Evolutionary conservation across 306 rosid species (phyloP), one percentile per base, ranked within the genome.

Genomic region (Quercus cerris): DNA sequence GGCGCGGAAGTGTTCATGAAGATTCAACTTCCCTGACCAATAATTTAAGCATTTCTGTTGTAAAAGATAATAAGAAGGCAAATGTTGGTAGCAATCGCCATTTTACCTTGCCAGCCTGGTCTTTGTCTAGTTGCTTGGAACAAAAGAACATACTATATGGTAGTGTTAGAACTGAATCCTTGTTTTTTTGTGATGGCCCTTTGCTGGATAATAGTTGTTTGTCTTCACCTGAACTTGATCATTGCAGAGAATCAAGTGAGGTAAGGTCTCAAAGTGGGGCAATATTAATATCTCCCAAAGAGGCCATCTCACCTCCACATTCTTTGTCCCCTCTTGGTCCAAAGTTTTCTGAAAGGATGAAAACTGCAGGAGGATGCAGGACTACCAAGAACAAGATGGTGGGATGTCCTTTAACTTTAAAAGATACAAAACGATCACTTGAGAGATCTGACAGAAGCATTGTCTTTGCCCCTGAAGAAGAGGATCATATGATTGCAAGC

Each of bases 251-350:
- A 76, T 51, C 78, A n/a, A 84, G 85, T 82, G 54, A 78, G 51
- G 33, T 82, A 57, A 81, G 76, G 77, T 23, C 85, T 63, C 88
- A 75, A 52, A 82, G 86, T 63, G 85, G 86, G 63, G 64, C 77
- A 56, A 66, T 83, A 81, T 75, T 86, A 5, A 31, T 77, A 58
- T 88, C 91, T 31, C 89, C 90, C 25, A 84, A 80, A 67, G 78
- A 27, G 33, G 77, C 72, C 81, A 81, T 75, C 84, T 84, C 83
- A 56, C 81, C 91, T 64, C 90, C 91, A 20, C 92, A 88, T 78
- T 91, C 92, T 35, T 73, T 93, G 81, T 96, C 99, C 27, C 98
- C 99, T 76, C 97, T 95, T 74, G 98, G 99, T 73, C 97, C 94
- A 46, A 96, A 81, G 83, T 82, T 86, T 62, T 85, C 96, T n/a